These are phyloP conservation scores for Pleurotus sapidus DNA, from an alignment of 768 basidiomycete species.

Conservation along the genomic window DNA sequence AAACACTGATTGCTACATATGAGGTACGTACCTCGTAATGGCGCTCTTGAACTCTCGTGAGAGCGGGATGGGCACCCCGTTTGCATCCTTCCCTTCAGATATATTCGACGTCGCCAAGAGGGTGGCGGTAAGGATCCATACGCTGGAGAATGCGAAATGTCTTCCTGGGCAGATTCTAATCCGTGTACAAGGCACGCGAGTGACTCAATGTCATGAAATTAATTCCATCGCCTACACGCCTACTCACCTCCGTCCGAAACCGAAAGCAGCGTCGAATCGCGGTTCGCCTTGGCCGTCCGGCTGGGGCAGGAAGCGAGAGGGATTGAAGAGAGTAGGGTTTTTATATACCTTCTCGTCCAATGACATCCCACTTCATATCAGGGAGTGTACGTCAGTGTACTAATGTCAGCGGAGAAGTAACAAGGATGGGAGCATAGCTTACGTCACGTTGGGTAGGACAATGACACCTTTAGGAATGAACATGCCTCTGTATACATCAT, in stretches of 20 bases:
- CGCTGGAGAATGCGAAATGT: slow-evolving; percentile 43
- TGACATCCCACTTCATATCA: slow-evolving; percentile 21
- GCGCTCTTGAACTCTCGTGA: neutral
- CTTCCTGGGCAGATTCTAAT: slow-evolving; percentile 52
- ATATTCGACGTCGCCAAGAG: slow-evolving; percentile 46
- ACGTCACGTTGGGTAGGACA: slow-evolving; percentile 32
- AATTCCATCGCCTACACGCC: slow-evolving; percentile 1
- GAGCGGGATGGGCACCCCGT: slow-evolving; percentile 30
- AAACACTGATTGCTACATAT: no score
- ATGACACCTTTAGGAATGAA: slow-evolving; percentile 30
- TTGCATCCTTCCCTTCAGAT: slow-evolving; percentile 32
- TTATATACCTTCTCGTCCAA: slow-evolving; percentile 29
- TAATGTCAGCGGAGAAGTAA: neutral
- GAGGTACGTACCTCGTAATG: neutral
- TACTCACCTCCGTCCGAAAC: slow-evolving; percentile 51
- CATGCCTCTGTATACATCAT: slow-evolving; percentile 12
- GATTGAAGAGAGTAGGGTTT: slow-evolving; percentile 39
- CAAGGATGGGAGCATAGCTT: neutral
- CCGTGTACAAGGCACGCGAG: no score
- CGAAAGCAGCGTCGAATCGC: slow-evolving; percentile 39
- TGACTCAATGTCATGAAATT: neutral
- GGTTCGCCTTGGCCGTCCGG: slow-evolving; percentile 36
- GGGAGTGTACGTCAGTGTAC: no score
- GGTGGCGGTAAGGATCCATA: slow-evolving; percentile 43
- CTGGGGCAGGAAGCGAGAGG: slow-evolving; percentile 43